Evolutionary conservation across 257 asterid genomes (phyloP).

Genomic region (Leptodermis oblonga): DNA sequence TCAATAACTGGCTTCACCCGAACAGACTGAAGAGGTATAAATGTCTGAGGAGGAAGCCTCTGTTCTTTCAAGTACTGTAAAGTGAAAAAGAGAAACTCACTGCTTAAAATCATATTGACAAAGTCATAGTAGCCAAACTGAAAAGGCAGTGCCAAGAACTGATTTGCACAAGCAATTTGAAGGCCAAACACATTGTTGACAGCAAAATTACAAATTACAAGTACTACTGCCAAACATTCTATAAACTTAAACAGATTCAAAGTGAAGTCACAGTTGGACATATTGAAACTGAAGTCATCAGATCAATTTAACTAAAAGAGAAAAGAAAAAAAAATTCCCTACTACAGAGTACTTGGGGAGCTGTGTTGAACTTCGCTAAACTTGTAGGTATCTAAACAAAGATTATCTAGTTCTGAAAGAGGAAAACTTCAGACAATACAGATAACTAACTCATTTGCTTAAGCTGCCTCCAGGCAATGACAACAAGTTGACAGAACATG

Average conservation of each 20-base stretch:
- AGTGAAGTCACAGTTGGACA: background rate
- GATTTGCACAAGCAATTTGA: background rate
- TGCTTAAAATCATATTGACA: background rate
- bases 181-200: no score
- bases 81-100: conserved; percentile 25
- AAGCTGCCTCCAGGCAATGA: background rate
- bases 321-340: background rate
- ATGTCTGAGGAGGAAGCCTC: conserved; percentile 97
- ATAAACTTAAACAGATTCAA: background rate
- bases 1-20: conserved; percentile 89
- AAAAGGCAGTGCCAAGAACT: background rate
- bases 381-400: background rate
- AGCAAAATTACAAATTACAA: background rate
- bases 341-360: background rate
- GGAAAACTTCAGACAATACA: background rate
- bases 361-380: background rate
- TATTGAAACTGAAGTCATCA: background rate
- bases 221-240: background rate
- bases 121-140: background rate
- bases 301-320: background rate
- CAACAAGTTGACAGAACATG: background rate
- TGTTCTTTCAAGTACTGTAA: conserved; percentile 94
- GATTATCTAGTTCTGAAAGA: background rate
- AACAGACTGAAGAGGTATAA: conserved; percentile 90
- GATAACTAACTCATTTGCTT: background rate